Evolutionary conservation across 108 stramenopile species (phyloP).

Genomic region (Nannochloropsis gaditana): DNA sequence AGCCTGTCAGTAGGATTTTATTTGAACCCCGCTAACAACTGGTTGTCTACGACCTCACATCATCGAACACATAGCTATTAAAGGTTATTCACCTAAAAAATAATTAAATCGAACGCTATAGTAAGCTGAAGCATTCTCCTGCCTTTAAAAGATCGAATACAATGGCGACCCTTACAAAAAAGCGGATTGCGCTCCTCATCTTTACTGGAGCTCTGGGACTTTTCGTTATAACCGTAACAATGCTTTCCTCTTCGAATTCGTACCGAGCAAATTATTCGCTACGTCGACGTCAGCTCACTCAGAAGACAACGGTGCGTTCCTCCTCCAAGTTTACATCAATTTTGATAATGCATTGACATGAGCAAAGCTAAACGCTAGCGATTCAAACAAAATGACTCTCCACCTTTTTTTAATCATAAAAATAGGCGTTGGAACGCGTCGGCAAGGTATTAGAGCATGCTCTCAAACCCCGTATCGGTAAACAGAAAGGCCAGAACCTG

Average conservation of each 20-base stretch:
- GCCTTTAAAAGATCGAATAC: too few species aligned
- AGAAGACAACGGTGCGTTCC: neutral
- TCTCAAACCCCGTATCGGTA: neutral
- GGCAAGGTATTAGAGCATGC: neutral
- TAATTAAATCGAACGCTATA: too few species aligned
- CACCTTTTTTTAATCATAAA: neutral
- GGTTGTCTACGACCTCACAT: too few species aligned
- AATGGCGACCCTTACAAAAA: neutral
- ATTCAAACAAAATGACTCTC: too few species aligned
- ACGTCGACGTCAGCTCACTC: constrained; percentile 7
- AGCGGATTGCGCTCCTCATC: neutral
- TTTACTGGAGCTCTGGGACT: neutral
- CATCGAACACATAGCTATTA: too few species aligned
- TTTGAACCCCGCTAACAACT: too few species aligned
- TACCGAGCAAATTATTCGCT: neutral
- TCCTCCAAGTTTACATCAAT: too few species aligned
- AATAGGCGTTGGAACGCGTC: neutral
- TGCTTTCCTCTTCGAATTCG: neutral
- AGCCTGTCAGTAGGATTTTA: too few species aligned
- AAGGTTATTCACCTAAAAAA: too few species aligned
- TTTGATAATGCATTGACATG: too few species aligned
- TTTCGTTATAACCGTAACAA: neutral
- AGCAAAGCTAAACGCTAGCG: too few species aligned
- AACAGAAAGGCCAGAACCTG: neutral
- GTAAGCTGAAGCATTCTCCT: too few species aligned